phyloP scores from a whole-genome alignment of 805 yeast genomes.

The Yamadazyma sp. region DNA sequence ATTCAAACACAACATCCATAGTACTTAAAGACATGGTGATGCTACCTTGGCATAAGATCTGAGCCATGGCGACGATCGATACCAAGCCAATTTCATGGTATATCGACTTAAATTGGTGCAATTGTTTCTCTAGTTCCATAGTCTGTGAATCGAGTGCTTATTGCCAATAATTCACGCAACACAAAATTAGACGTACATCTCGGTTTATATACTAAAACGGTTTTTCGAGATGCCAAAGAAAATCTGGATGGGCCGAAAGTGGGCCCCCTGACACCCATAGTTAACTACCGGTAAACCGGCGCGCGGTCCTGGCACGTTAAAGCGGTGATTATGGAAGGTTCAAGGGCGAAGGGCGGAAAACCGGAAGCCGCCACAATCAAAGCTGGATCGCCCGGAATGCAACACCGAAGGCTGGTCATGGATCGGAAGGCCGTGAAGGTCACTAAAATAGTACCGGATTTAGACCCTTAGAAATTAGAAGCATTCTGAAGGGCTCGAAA shows the following conservation, averaged over 20 bases:
- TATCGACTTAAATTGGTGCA: slow-evolving; percentile 17
- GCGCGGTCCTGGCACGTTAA: too few relatives aligned
- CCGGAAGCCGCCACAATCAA: too few relatives aligned
- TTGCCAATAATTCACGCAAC: slow-evolving; percentile 1
- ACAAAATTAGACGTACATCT: not conserved
- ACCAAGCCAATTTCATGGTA: slow-evolving; percentile 28
- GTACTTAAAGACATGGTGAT: slow-evolving; percentile 39
- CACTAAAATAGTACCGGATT: not conserved
- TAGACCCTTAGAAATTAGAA: too few relatives aligned
- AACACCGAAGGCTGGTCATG: too few relatives aligned
- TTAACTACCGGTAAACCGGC: slow-evolving; percentile 8
- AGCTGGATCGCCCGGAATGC: too few relatives aligned
- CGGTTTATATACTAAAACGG: not conserved
- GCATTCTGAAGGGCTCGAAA: too few relatives aligned
- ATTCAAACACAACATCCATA: slow-evolving; percentile 34
- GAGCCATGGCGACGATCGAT: slow-evolving; percentile 29
- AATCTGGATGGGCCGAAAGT: slow-evolving; percentile 7
- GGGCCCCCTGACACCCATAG: slow-evolving; percentile 11
- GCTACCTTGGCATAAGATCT: slow-evolving; percentile 38
- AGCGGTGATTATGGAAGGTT: too few relatives aligned
- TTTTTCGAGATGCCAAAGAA: slow-evolving; percentile 1
- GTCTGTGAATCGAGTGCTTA: too few relatives aligned
- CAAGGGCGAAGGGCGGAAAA: too few relatives aligned
- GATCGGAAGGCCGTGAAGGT: too few relatives aligned
- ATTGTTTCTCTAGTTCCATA: slow-evolving; percentile 4